Base-by-base conservation (phyloP, 2,329 filamentous ascomycete genomes). In the Ceratocystiopsis minuta region DNA sequence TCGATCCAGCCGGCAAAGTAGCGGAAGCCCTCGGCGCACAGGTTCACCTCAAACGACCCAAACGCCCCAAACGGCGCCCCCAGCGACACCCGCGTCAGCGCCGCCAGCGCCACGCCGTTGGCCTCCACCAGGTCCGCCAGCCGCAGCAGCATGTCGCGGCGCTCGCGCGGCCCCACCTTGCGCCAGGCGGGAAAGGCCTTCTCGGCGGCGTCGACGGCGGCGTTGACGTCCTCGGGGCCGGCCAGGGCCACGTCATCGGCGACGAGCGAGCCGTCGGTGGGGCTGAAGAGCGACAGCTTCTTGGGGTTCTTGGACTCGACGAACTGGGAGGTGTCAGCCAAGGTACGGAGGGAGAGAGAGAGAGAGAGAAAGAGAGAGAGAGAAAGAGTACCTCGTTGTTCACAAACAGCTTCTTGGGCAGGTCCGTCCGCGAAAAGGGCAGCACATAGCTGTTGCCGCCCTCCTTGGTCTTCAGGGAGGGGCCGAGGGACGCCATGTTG, bases 141-240 rank as follows among this genome's bases (percentile, higher is more conserved):
- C 43, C 60, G 63, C 39, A 60, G 48, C 50, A 69, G 50, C 13
- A 62, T 58, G 28, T 57, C 55, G 34, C 58, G 55, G 44, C 85
- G 81, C 52, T 75, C 72, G 47, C 81, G 67, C 15, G 80, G 67
- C 3, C 83, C 73, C n/a, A 78, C 87, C 45, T 72, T 66, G 3
- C 83, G 84, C 85, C 85, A 93, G 28, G 67, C 61, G 6, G 71
- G 68, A 57, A 92, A 92, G 2, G 83, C 84, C 36, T 65, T 63
- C 42, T 75, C 66, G 36, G 82, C 85, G 32, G 83, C 76, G 41
- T 68, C 60, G 48, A 93, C 68, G 36, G 84, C 82, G 15, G 73
- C 68, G 55, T 90, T 74, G 55, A 90, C 66, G 49, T 67, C 64
- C 13, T 60, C 52, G 40, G 61, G 55, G n/a, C 60, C 62, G n/a